phyloP scores from a whole-genome alignment of 345 rosid species.

The Arabis hirsuta region DNA sequence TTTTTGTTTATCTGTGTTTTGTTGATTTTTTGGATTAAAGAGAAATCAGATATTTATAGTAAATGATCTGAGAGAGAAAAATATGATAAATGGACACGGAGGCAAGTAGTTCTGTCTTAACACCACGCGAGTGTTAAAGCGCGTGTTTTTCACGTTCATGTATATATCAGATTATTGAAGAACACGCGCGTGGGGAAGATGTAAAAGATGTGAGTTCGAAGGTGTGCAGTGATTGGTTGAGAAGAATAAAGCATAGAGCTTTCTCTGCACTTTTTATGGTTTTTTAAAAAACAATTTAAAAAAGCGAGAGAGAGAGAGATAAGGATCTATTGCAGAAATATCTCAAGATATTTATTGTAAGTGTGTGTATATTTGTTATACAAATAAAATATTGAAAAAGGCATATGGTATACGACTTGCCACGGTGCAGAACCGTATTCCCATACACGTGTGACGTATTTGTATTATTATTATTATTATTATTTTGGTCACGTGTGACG shows the following conservation, averaged over 20 bases:
- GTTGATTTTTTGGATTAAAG: constrained; percentile 19
- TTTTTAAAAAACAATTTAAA: neutral
- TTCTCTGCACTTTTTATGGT: constrained; percentile 39
- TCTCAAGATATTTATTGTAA: constrained; percentile 39
- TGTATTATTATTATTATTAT: neutral
- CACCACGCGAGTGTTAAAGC: neutral
- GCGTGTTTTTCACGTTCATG: neutral
- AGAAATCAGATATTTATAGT: constrained; percentile 44
- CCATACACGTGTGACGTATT: constrained; percentile 2
- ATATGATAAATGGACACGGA: constrained; percentile 30
- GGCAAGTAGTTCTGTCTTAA: constrained; percentile 24
- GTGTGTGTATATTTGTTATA: neutral
- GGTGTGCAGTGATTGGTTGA: constrained; percentile 29
- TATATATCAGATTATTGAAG: neutral
- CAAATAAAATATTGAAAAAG: constrained; percentile 7
- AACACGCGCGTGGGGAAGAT: constrained; percentile 27
- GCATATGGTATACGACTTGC: constrained; percentile 34
- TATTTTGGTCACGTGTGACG: constrained; percentile 4
- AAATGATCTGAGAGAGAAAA: constrained; percentile 30
- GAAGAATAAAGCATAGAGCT: constrained; percentile 35
- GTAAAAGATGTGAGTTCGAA: neutral
- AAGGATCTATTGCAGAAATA: constrained; percentile 36
- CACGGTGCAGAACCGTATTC: constrained; percentile 41
- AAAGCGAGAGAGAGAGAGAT: constrained; percentile 24
- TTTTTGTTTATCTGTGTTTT: neutral